phyloP scores from a whole-genome alignment of 73 alveolate genomes.

The Paramecium primaurelia region DNA sequence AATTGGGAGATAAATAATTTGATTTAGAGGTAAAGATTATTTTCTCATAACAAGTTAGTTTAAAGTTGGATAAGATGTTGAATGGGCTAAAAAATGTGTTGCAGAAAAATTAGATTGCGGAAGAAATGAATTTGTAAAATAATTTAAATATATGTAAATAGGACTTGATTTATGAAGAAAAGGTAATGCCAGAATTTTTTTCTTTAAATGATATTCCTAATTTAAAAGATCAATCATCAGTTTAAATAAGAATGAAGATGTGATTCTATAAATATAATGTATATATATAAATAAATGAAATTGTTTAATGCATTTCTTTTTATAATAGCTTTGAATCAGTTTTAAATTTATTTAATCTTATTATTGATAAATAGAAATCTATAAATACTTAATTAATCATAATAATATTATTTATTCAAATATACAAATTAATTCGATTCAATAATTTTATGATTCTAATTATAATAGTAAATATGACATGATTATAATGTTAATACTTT shows the following conservation, averaged over 20 bases:
- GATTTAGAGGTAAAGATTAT: conserved; percentile 17
- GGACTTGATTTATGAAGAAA: conserved; percentile 6
- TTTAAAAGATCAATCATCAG: neutral
- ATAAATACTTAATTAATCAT: too few relatives aligned
- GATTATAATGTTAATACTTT: too few relatives aligned
- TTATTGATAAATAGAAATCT: neutral
- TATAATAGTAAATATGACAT: too few relatives aligned
- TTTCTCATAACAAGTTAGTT: conserved; percentile 25
- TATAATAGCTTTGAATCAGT: neutral
- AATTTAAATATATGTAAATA: neutral
- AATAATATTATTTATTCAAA: too few relatives aligned
- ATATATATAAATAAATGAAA: neutral
- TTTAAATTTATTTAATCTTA: neutral
- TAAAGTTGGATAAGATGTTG: conserved; percentile 38
- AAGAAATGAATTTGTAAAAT: conserved; percentile 20
- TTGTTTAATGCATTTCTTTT: neutral
- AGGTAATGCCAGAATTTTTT: conserved; percentile 33
- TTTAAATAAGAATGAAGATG: neutral
- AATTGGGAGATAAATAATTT: neutral
- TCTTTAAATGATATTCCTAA: conserved; percentile 22
- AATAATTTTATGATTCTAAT: too few relatives aligned
- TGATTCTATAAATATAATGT: conserved; percentile 16
- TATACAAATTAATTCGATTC: too few relatives aligned
- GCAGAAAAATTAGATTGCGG: conserved; percentile 36
- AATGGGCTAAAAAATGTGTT: conserved; percentile 47